Evolutionary conservation across 169 alveolate genomes (phyloP).

Genomic region (Plasmodium fragile): DNA sequence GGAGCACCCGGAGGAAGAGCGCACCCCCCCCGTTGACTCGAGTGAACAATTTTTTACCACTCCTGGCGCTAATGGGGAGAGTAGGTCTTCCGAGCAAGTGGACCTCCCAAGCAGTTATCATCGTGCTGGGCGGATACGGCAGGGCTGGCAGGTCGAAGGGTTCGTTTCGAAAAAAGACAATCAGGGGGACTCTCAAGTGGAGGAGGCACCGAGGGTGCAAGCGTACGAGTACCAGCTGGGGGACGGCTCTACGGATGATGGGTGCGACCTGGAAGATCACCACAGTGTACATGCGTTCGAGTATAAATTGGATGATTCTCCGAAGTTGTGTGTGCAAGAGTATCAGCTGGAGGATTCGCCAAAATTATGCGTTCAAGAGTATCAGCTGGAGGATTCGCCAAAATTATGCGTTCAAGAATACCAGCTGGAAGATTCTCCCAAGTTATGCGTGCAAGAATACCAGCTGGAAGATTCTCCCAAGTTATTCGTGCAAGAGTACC

Average conservation of each 20-base stretch:
- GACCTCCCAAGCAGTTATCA: not conserved
- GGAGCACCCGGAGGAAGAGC: not conserved
- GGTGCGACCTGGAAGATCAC: too few species aligned
- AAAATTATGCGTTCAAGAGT: not conserved
- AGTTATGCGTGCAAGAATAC: not conserved
- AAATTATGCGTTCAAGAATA: not conserved
- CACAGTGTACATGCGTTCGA: too few species aligned
- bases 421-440: not conserved
- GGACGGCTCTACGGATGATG: too few species aligned
- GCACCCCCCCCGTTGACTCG: not conserved
- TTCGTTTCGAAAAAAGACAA: not conserved
- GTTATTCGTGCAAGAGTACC: not conserved
- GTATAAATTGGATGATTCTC: too few species aligned
- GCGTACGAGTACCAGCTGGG: constrained; percentile 3
- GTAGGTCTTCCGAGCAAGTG: not conserved
- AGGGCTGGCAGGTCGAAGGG: not conserved
- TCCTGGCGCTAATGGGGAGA: not conserved
- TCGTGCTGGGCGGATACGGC: not conserved
- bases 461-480: not conserved
- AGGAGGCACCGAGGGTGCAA: not conserved
- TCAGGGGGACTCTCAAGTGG: not conserved
- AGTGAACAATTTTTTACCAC: not conserved
- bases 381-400: not conserved
- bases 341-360: not conserved
- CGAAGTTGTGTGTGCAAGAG: not conserved